Evolutionary conservation across 2,329 filamentous ascomycete genomes (phyloP).

Genomic region (Paecilomyces formosus): DNA sequence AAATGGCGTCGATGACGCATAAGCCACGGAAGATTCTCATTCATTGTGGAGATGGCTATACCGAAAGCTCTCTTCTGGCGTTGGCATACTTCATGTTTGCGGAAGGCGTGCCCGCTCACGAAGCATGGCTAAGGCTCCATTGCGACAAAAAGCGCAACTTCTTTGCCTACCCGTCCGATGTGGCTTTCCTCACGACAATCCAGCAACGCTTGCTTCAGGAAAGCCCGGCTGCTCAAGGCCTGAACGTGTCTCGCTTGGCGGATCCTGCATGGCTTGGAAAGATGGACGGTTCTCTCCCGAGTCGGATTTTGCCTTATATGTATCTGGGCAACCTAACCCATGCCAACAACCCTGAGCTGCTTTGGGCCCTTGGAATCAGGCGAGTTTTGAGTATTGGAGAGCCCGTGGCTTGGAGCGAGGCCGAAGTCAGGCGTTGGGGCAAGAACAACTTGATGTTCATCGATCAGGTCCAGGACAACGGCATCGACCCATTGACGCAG

Average conservation of each 20-base stretch:
- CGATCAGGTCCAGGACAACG: constrained; percentile 89
- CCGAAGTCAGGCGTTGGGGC: constrained; percentile 65
- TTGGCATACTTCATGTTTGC: constrained; percentile 93
- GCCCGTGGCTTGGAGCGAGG: constrained; percentile 69
- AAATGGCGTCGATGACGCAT: constrained; percentile 37
- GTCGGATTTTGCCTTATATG: constrained; percentile 84
- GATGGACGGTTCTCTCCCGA: constrained; percentile 86
- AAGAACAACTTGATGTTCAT: constrained; percentile 71
- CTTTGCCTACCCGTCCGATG: constrained; percentile 90
- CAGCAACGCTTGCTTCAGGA: constrained; percentile 64
- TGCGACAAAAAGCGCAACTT: constrained; percentile 78
- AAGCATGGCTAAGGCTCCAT: constrained; percentile 84
- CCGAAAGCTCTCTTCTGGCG: constrained; percentile 80
- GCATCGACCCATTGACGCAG: constrained; percentile 81
- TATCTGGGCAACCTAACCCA: constrained; percentile 91
- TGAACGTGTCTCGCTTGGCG: constrained; percentile 18
- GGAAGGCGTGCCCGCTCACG: constrained; percentile 69
- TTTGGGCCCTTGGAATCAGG: constrained; percentile 71
- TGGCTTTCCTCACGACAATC: constrained; percentile 69
- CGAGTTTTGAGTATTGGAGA: constrained; percentile 92
- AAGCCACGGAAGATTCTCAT: constrained; percentile 67
- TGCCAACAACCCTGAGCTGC: constrained; percentile 83
- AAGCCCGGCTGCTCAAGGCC: constrained; percentile 23
- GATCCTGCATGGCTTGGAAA: constrained; percentile 73
- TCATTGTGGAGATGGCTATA: constrained; percentile 93